A percentile compares a stretch with the other conserved stretches of the same genome.
These are phyloP conservation scores for Penicillium ochrochloron DNA, from an alignment of 495 filamentous ascomycete species.

Conservation along the genomic window DNA sequence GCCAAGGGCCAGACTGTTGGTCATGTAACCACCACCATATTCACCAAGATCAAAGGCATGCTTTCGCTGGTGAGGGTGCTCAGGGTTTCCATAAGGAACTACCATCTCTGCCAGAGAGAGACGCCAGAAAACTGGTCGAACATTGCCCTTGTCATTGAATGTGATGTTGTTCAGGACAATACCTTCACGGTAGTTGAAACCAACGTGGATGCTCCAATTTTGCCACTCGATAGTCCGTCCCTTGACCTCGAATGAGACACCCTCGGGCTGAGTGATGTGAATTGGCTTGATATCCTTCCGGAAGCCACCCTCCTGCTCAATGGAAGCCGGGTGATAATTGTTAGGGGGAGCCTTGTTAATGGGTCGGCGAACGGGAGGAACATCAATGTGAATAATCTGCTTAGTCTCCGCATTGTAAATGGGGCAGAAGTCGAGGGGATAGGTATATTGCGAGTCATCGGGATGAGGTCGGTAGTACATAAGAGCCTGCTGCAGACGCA, in stretches of 20 bases:
- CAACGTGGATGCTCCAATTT: constrained; percentile 93
- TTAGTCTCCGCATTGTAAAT: constrained; percentile 86
- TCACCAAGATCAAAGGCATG: constrained; percentile 81
- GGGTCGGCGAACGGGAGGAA: constrained; percentile 78
- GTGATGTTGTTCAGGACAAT: constrained; percentile 85
- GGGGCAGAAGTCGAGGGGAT: constrained; percentile 91
- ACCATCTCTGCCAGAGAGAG: constrained; percentile 76
- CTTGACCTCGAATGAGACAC: constrained; percentile 85
- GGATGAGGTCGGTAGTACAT: constrained; percentile 93
- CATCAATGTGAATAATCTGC: constrained; percentile 86
- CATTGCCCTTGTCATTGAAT: constrained; percentile 79
- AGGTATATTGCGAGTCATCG: constrained; percentile 90
- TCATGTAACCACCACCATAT: constrained; percentile 72
- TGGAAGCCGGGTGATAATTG: constrained; percentile 78
- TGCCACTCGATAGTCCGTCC: constrained; percentile 87
- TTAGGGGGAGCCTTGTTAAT: constrained; percentile 73
- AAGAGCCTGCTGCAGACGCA: constrained; percentile 87
- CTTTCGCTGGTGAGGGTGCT: constrained; percentile 75
- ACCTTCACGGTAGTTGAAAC: constrained; percentile 77
- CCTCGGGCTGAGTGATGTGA: constrained; percentile 92
- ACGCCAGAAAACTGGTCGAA: constrained; percentile 73
- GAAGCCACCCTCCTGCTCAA: constrained; percentile 77
- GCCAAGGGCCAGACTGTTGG: constrained; percentile 73
- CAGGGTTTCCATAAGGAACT: constrained; percentile 76
- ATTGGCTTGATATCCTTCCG: constrained; percentile 87